Conservation (phyloP, 306 rosid species). For the Sphenostylis stenocarpa region DNA sequence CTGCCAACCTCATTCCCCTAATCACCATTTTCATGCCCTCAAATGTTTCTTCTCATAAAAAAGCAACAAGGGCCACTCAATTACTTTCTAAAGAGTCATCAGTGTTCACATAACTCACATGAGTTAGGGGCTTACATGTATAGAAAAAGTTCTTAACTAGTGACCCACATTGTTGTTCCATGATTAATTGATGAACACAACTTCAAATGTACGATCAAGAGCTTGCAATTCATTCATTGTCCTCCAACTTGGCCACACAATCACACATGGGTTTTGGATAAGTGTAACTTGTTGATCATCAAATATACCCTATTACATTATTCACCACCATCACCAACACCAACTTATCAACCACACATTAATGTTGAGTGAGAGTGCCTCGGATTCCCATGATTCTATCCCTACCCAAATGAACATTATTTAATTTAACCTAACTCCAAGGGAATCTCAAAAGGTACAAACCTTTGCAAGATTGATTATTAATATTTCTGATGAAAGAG, state of each 20-base stretch:
- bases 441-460: conserved; percentile 34
- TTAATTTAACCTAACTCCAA: conserved; percentile 16
- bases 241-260: conserved; percentile 25
- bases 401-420: conserved; percentile 6
- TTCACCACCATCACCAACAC: too few species aligned
- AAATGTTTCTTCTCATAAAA: conserved; percentile 15
- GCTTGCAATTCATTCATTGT: conserved; percentile 9
- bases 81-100: not conserved
- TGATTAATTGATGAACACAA: conserved; percentile 10
- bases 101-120: not conserved
- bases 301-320: not conserved
- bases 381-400: conserved; percentile 29
- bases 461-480: not conserved
- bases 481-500: conserved; percentile 12
- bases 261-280: conserved; percentile 2
- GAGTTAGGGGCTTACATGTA: not conserved
- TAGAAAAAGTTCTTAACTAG: conserved; percentile 23
- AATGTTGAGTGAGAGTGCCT: conserved; percentile 9
- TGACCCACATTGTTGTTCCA: conserved; percentile 33
- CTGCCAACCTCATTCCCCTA: conserved; percentile 20
- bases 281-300: not conserved
- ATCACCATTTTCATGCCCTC: not conserved
- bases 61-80: not conserved
- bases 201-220: not conserved
- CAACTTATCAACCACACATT: not conserved